Evolutionary conservation across 176 grass and related monocot genomes (phyloP), one percentile per base, ranked within the genome.

Genomic region (Triticum timopheevii): DNA sequence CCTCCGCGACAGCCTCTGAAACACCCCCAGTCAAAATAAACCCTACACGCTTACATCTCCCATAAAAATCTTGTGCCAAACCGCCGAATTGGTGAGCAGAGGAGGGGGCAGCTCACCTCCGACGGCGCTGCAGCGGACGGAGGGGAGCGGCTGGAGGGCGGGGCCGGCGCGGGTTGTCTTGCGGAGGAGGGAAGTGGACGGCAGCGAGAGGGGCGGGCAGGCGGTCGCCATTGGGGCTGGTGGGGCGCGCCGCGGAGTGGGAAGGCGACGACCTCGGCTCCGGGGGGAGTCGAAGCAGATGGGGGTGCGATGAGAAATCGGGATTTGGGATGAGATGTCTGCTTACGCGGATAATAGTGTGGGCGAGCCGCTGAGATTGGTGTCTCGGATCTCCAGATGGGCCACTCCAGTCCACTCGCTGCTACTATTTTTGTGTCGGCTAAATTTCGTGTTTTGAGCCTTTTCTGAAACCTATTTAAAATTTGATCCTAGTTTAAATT

Each of bases 1-100:
- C 65, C 59, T 94, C 94, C 24, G 85, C 70, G 6, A 96, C 81
- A 45, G 85, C 87, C 90, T 99, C 97, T 99, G 83, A 40, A 91
- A 39, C 76, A 86, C 31, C 73, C 11, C 13, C 17, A 39, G 34
- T 9, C 23, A 49, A 64, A 30, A 35, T 11, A n/a, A 13, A 2
- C 13, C 10, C 61, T 15, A 25, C 0, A 76, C 5, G 10, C 28
- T 8, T 22, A 35, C 42, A 71, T 22, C 20, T 13, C 23, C 3
- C 72, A 30, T 17, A 45, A 24, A 75, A 52, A 65, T 8, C 10
- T 72, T 44, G 22, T 62, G 62, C 11, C 3, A 54, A 45, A 11
- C 20, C 58, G 20, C 19, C 42, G 28, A 65, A 77, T 1, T 4
- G 7, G 44, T 28, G 19, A 59, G 40, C 65, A 25, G 38, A 44